These are phyloP conservation scores for Cicer pinnatifidum DNA, from an alignment of 306 rosid genomes.

Conservation along the genomic window DNA sequence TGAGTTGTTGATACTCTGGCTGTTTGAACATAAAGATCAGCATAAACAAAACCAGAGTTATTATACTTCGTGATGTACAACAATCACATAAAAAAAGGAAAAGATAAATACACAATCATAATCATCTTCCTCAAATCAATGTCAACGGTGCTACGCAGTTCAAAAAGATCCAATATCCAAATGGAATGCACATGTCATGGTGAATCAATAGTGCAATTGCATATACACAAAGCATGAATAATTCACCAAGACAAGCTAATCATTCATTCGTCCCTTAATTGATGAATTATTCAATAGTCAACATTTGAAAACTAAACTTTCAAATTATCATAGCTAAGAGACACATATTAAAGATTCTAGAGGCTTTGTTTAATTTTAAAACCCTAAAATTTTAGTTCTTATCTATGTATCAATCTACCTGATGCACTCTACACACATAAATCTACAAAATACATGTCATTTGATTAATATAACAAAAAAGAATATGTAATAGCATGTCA, in stretches of 20 bases:
- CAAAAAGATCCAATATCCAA: not conserved
- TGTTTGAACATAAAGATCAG: conserved; percentile 43
- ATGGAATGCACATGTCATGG: not conserved
- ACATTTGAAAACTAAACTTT: not conserved
- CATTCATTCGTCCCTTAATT: not conserved
- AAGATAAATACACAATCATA: not conserved
- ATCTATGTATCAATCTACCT: no score
- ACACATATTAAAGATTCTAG: no score
- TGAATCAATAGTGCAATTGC: not conserved
- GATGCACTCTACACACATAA: no score
- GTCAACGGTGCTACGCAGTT: not conserved
- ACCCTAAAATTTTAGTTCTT: no score
- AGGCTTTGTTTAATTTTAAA: no score
- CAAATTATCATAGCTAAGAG: no score
- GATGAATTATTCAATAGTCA: not conserved
- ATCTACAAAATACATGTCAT: no score
- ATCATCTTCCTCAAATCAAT: not conserved
- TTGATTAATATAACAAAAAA: no score
- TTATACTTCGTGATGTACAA: not conserved
- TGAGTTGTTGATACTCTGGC: conserved; percentile 62
- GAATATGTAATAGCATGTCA: no score
- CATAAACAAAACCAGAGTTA: conserved; percentile 26
- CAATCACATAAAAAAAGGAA: not conserved
- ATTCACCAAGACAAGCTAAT: not conserved
- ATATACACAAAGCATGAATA: not conserved